phyloP scores from a whole-genome alignment of 2,329 filamentous ascomycete genomes.

The Botryotinia narcissicola region DNA sequence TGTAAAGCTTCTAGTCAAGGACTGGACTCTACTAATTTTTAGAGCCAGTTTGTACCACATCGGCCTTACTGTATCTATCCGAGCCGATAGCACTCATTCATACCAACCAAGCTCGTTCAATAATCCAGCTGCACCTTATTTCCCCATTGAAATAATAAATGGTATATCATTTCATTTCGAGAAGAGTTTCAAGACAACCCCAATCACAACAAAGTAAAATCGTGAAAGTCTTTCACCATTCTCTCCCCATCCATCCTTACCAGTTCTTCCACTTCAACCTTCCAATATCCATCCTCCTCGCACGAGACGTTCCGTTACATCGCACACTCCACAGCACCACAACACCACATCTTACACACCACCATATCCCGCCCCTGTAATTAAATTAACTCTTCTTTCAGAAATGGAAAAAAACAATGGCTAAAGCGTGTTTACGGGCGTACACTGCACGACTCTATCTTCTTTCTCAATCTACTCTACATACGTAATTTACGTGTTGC shows the following conservation, averaged over 20 bases:
- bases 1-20: neutral
- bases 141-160: neutral
- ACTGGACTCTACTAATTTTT: neutral
- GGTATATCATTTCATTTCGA: neutral
- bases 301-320: neutral
- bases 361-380: neutral
- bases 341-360: neutral
- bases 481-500: neutral
- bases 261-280: neutral
- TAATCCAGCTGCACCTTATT: neutral
- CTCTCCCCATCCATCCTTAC: neutral
- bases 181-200: neutral
- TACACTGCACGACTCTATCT: slow-evolving; percentile 1
- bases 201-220: neutral
- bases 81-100: slow-evolving; percentile 11
- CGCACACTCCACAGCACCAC: neutral
- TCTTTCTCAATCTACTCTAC: neutral
- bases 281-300: neutral
- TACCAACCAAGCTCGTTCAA: neutral
- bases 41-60: slow-evolving; percentile 2
- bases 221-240: neutral
- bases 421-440: slow-evolving; percentile 15
- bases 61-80: slow-evolving; percentile 16
- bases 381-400: neutral
- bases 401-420: neutral